Base-by-base conservation (phyloP, 225 moss, liverwort and hornwort species). In the Physcomitrellopsis africana region DNA sequence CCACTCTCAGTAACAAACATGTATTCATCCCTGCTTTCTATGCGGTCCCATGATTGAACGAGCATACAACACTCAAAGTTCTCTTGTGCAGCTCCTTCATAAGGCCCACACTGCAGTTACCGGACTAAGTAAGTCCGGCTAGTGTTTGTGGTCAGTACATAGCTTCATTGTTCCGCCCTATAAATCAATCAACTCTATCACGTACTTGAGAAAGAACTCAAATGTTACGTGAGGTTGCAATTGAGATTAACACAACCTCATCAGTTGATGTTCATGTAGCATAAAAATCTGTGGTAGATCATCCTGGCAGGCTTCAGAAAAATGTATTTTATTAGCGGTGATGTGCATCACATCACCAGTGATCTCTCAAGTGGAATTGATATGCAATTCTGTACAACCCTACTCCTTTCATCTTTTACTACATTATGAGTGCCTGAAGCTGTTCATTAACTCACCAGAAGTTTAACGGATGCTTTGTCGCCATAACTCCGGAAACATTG, bases 21-120 rank as follows among this genome's bases (percentile, higher is more conserved):
- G 76, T 37, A 37, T 37, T 7, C 32, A 37, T 37, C 79, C 72
- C 59, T 85, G 85, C 81, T 85, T 76, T 76, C 75, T 85, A 79
- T 85, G 85, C 85, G 76, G 85, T 85, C 85, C 85, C 85, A 81
- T 85, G 75, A 72, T 53, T 79, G 84, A 65, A 76, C 58, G 80
- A 80, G 80, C 69, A 51, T 37, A 69, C 51, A 18, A 24, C 37
- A 37, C 32, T 37, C 64, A 43, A 72, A 61, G 61, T 51, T 46
- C 8, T 48, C 43, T 68, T 67, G 12, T 5, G 48, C 48, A 54
- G 79, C 79, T 75, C 70, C 67, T 78, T 72, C 75, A 79, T 72
- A 75, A 75, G 79, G 83, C 75, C 75, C 72, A 72, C 75, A 16
- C 76, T 63, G 76, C 83, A 80, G 62, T 51, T 44, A 51, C 45